Conservation (phyloP, 139 green algal genomes). For the Chlamydomonas incerta region DNA sequence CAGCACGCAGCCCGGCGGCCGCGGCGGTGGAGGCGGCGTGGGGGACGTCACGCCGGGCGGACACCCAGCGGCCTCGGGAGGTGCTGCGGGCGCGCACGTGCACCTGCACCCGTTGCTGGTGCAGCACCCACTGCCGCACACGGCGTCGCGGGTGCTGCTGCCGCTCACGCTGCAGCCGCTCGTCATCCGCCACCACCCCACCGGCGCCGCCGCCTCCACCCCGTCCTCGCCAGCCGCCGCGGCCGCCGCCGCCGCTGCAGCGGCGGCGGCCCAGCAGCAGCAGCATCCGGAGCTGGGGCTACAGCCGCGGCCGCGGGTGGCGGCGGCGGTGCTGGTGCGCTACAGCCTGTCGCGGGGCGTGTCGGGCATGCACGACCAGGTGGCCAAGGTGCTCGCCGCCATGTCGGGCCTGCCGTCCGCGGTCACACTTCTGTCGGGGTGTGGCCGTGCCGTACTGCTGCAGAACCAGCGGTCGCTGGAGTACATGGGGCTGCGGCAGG, state of each 20-base stretch:
- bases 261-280: not conserved
- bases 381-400: not conserved
- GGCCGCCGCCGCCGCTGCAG: not conserved
- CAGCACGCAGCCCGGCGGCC: too few relatives aligned
- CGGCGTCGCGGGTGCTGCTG: not conserved
- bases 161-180: not conserved
- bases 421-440: not conserved
- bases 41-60: too few relatives aligned
- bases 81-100: not conserved
- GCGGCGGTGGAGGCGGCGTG: too few relatives aligned
- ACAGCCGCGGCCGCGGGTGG: not conserved
- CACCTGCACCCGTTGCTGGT: not conserved
- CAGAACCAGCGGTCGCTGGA: not conserved
- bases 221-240: not conserved
- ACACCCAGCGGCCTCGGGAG: not conserved
- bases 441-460: not conserved
- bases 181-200: not conserved
- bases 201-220: not conserved
- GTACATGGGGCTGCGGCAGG: slow-evolving; percentile 25
- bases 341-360: not conserved
- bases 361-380: not conserved
- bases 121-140: not conserved
- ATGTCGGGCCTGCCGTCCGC: not conserved
- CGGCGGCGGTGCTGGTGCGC: slow-evolving; percentile 3
- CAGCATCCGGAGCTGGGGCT: not conserved